A percentile compares a stretch with the other conserved stretches of the same genome.
Conservation (phyloP, 129 eudicot genomes). For the Erigeron canadensis region DNA sequence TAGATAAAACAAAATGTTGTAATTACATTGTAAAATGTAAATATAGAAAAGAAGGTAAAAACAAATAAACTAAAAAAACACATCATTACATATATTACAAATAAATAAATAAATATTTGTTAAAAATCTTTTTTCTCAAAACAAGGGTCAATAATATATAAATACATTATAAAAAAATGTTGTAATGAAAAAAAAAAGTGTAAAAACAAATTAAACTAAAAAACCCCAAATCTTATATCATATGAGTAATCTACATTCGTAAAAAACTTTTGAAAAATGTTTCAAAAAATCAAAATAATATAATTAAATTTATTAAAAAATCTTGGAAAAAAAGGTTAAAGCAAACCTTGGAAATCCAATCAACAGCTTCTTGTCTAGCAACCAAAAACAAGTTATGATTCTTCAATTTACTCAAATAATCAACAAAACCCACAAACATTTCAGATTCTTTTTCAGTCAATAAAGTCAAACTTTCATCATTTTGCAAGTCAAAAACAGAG, state of each 20-base stretch:
- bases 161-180: too few relatives aligned
- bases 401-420: conserved; percentile 51
- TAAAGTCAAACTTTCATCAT: conserved; percentile 46
- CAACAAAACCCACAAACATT: conserved; percentile 46
- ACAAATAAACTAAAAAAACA: too few relatives aligned
- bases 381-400: conserved; percentile 51
- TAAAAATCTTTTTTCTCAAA: too few relatives aligned
- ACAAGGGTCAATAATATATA: too few relatives aligned
- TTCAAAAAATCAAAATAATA: neutral
- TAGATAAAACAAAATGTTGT: neutral
- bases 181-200: too few relatives aligned
- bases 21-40: too few relatives aligned
- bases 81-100: too few relatives aligned
- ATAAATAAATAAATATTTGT: too few relatives aligned
- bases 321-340: neutral
- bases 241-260: too few relatives aligned
- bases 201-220: too few relatives aligned
- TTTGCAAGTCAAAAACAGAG: conserved; percentile 28
- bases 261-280: neutral
- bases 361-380: conserved; percentile 55
- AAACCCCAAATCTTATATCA: too few relatives aligned
- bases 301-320: neutral
- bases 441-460: conserved; percentile 47
- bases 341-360: conserved; percentile 70
- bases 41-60: too few relatives aligned